These are phyloP conservation scores for Globisporangium splendens DNA, from an alignment of 352 stramenopile genomes.

Conservation along the genomic window DNA sequence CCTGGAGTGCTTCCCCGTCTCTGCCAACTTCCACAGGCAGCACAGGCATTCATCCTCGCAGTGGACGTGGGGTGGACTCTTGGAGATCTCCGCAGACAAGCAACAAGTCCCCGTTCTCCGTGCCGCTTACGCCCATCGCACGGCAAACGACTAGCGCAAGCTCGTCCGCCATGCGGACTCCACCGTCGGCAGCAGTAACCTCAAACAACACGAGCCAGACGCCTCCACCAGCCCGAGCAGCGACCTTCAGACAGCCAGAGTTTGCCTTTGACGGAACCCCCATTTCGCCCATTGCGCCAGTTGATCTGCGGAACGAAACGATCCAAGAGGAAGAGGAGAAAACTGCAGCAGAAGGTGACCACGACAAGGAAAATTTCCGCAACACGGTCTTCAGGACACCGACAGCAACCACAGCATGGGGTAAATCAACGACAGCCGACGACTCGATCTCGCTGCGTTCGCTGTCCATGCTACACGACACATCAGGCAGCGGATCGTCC, in stretches of 20 bases:
- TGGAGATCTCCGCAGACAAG: background rate
- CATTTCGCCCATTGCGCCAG: constrained; percentile 25
- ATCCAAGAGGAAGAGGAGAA: constrained; percentile 23
- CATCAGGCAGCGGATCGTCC: background rate
- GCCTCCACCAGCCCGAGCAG: background rate
- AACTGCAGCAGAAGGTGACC: constrained; percentile 4
- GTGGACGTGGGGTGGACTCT: background rate
- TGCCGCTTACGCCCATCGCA: constrained; percentile 4
- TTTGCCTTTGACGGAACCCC: constrained; percentile 44
- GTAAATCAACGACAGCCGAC: constrained; percentile 4
- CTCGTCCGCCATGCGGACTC: too few species aligned
- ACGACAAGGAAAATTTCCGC: constrained; percentile 26
- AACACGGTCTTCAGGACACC: constrained; percentile 1
- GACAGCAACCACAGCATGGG: constrained; percentile 4
- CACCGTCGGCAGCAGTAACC: constrained; percentile 1
- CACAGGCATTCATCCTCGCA: constrained; percentile 12
- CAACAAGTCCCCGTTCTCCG: constrained; percentile 2
- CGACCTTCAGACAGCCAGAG: background rate
- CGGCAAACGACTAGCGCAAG: too few species aligned
- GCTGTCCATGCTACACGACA: constrained; percentile 16
- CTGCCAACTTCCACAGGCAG: background rate
- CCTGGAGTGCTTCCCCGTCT: constrained; percentile 1
- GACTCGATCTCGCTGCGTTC: constrained; percentile 18
- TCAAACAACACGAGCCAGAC: background rate
- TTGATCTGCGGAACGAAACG: constrained; percentile 12